A percentile compares a stretch with the other conserved stretches of the same genome.
Evolutionary conservation across 371 early-diverging fungal species (phyloP).

Genomic region (Conidiobolus incongruus): DNA sequence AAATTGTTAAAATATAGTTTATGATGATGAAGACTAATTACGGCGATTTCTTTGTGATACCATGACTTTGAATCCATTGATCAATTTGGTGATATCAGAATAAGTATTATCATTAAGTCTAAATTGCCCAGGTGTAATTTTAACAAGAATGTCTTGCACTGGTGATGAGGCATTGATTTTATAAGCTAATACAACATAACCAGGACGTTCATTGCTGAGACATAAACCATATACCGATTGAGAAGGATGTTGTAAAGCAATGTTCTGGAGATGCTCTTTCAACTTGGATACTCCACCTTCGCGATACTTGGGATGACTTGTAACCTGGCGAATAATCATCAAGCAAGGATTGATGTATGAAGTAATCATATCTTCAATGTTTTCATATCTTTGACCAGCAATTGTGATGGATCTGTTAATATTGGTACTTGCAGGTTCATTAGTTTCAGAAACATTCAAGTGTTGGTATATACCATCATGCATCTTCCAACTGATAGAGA

Average conservation of each 20-base stretch:
- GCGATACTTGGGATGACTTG: conserved; percentile 34
- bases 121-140: conserved; percentile 34
- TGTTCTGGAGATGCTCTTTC: conserved; percentile 7
- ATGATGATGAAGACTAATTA: conserved; percentile 41
- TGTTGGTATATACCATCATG: conserved; percentile 69
- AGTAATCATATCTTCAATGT: conserved; percentile 80
- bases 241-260: conserved; percentile 16
- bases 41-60: conserved; percentile 22
- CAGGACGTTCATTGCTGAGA: conserved; percentile 17
- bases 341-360: conserved; percentile 65
- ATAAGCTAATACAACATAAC: conserved; percentile 23
- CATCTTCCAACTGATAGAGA: conserved; percentile 87
- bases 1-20: conserved; percentile 25
- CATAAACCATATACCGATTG: conserved; percentile 30
- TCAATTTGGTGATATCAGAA: conserved; percentile 26
- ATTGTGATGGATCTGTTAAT: conserved; percentile 17
- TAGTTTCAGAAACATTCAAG: conserved; percentile 20
- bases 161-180: conserved; percentile 15
- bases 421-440: background rate
- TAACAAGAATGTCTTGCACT: conserved; percentile 20
- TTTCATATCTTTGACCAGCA: conserved; percentile 38
- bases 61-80: conserved; percentile 34
- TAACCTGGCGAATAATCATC: conserved; percentile 35
- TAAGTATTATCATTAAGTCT: conserved; percentile 25
- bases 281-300: conserved; percentile 14